Percentiles rank a stretch among this genome's conserved stretches.
Evolutionary conservation across 2,329 filamentous ascomycete species (phyloP).

Genomic region (Fonsecaea multimorphosa): DNA sequence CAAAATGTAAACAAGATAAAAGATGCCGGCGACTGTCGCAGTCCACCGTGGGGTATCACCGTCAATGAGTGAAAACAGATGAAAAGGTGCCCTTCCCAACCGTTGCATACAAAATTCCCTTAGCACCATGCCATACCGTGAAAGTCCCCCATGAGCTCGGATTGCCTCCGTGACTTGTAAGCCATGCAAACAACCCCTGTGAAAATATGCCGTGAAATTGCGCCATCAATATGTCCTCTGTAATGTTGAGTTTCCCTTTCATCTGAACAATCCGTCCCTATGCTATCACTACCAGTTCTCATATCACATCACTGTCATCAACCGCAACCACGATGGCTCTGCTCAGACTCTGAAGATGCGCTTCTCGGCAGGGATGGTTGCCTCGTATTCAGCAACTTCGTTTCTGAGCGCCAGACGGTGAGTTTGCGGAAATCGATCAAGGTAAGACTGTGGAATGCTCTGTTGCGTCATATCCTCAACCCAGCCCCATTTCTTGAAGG

Average conservation of each 20-base stretch:
- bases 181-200: background rate
- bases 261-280: background rate
- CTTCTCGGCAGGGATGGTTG: background rate
- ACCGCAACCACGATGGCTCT: background rate
- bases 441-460: background rate
- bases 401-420: slow-evolving; percentile 3
- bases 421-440: background rate
- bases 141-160: background rate
- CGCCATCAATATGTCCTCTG: background rate
- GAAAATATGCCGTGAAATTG: slow-evolving; percentile 5
- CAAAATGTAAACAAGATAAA: background rate
- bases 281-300: background rate
- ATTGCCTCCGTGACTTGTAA: background rate
- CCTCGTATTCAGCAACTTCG: slow-evolving; percentile 15
- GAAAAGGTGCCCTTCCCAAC: background rate
- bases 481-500: slow-evolving; percentile 26
- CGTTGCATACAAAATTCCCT: background rate
- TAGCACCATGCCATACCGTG: background rate
- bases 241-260: background rate
- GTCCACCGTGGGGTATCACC: slow-evolving; percentile 7
- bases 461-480: slow-evolving; percentile 10
- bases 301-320: background rate
- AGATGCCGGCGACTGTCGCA: background rate
- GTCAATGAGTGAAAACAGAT: background rate
- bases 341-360: background rate